Evolutionary conservation across 2,329 filamentous ascomycete species (phyloP).

Genomic region (Alternaria gansuensis): DNA sequence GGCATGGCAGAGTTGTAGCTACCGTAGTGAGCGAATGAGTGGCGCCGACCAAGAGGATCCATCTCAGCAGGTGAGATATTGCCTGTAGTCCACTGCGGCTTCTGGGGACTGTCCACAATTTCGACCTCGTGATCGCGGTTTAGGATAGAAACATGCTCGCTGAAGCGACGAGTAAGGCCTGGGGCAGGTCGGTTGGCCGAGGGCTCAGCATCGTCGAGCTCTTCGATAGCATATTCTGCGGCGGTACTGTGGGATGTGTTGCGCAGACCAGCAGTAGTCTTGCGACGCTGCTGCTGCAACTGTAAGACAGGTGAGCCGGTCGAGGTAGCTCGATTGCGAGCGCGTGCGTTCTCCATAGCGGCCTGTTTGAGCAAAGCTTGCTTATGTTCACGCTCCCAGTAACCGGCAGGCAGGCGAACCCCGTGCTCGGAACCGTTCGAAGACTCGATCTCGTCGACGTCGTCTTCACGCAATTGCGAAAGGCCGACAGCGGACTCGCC

Average conservation of each 20-base stretch:
- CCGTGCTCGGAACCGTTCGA: constrained; percentile 65
- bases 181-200: constrained; percentile 55
- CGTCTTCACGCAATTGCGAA: constrained; percentile 50
- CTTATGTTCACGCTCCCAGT: constrained; percentile 47
- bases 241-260: constrained; percentile 66
- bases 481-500: constrained; percentile 62
- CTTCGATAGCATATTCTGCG: constrained; percentile 76
- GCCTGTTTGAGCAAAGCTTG: constrained; percentile 50
- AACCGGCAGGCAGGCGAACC: constrained; percentile 48
- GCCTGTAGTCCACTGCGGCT: constrained; percentile 42
- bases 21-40: constrained; percentile 71
- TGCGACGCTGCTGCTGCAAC: constrained; percentile 36
- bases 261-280: constrained; percentile 60
- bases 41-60: constrained; percentile 72
- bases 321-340: constrained; percentile 43
- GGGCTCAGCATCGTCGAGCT: constrained; percentile 71
- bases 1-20: constrained; percentile 40
- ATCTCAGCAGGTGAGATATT: constrained; percentile 35
- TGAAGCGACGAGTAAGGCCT: constrained; percentile 49
- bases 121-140: constrained; percentile 38
- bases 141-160: constrained; percentile 43
- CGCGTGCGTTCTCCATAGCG: constrained; percentile 49
- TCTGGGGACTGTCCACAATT: constrained; percentile 35
- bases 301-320: constrained; percentile 41
- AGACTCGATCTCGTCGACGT: constrained; percentile 72